Base-by-base conservation (phyloP, 75 land plant genomes). In the Pinus tabuliformis region DNA sequence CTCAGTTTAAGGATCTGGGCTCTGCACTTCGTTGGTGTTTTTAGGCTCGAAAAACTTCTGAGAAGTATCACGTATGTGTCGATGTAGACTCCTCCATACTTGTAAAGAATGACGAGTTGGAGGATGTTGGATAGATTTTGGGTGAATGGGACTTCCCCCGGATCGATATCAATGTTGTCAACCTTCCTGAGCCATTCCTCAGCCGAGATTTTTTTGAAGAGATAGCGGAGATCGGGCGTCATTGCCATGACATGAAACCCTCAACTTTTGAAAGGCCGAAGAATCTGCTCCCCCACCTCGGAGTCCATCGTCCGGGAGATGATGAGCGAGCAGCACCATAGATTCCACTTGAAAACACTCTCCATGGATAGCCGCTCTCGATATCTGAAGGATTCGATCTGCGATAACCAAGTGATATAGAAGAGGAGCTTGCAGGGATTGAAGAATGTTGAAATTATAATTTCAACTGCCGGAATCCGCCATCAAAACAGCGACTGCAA, bases 111-210 rank as follows among this genome's bases (percentile, higher is more conserved):
- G 17, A 75, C 85, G 12, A 94, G 82, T 22, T 92, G 79, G 16
- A 94, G 88, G 37, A 94, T 56, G 68, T 94, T 94, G 52, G 94
- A 90, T 52, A 94, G 81, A 82, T 92, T 94, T 74, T 94, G 97
- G 42, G 78, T 88, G 26, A 94, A 80, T 26, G 94, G 63, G 62
- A 92, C 60, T 17, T 74, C 76, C 0, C 86, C 86, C 13, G 94
- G 88, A 57, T 91, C 89, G 21, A 78, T 72, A 1, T 68, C 52
- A 91, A 73, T 1, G 78, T 74, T 18, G 52, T 6, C 8, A 8
- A 45, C 5, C 49, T 45, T 39, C 74, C 87, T 0, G 92, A 92
- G 20, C 96, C 93, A 91, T 54, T 62, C 54, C 60, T 79, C 84
- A 5, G 89, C 91, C 11, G 93, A 87, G 6, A 87, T 91, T 57